These are phyloP conservation scores for Globisporangium acanthophoron DNA, from an alignment of 352 stramenopile species.

Conservation along the genomic window DNA sequence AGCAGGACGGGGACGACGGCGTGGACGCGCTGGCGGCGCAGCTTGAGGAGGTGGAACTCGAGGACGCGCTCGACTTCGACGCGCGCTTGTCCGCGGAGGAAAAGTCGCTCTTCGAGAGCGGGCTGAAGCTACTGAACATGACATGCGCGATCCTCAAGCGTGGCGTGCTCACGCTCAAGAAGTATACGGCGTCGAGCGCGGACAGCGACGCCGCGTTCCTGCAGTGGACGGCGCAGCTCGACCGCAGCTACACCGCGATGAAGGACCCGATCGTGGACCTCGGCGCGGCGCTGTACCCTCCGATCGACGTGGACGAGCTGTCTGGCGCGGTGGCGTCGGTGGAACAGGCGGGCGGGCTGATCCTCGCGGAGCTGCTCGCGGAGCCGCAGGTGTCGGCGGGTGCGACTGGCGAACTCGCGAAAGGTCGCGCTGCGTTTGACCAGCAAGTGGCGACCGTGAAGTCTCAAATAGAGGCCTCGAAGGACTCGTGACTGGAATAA, in stretches of 20 bases:
- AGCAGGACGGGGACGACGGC: constrained; percentile 28
- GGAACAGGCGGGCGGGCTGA: constrained; percentile 26
- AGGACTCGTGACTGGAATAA: constrained; percentile 18
- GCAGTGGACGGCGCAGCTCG: constrained; percentile 60
- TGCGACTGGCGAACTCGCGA: constrained; percentile 30
- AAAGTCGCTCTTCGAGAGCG: constrained; percentile 55
- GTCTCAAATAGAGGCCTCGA: constrained; percentile 42
- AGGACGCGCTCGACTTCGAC: constrained; percentile 75
- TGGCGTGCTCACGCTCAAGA: constrained; percentile 76
- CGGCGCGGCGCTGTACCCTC: constrained; percentile 74
- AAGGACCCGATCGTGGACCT: constrained; percentile 77
- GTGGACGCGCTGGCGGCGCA: constrained; percentile 13
- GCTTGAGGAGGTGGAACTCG: constrained; percentile 48
- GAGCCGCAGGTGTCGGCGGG: constrained; percentile 39
- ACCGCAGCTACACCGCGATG: constrained; percentile 52
- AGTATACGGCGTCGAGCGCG: constrained; percentile 40
- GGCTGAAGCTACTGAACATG: constrained; percentile 71
- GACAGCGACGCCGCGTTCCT: constrained; percentile 52
- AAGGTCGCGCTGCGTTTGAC: constrained; percentile 47
- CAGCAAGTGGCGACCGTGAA: constrained; percentile 54
- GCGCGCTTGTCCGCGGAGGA: constrained; percentile 65
- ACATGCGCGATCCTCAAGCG: constrained; percentile 71
- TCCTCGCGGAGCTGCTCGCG: constrained; percentile 41
- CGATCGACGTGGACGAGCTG: constrained; percentile 62
- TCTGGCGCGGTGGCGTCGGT: constrained; percentile 25